phyloP scores from a whole-genome alignment of 768 basidiomycete genomes.

The Mycena alexandri region DNA sequence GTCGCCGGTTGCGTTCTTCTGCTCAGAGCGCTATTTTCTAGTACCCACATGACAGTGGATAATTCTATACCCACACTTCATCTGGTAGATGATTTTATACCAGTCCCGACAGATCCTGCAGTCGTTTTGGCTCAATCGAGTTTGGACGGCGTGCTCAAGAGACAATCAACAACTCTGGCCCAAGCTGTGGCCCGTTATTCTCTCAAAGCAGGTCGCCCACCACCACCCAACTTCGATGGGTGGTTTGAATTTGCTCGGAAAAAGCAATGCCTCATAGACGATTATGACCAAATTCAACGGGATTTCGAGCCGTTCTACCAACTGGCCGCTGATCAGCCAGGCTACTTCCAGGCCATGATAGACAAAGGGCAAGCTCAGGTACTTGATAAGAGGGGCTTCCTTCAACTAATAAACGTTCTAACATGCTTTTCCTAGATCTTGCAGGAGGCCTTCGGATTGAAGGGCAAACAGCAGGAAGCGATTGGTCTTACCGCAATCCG shows the following conservation, averaged over 20 bases:
- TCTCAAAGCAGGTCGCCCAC: constrained; percentile 31
- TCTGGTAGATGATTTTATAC: background rate
- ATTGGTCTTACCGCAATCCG: constrained; percentile 29
- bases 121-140: constrained; percentile 21
- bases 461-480: constrained; percentile 22
- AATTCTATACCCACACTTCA: background rate
- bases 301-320: constrained; percentile 36
- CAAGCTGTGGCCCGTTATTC: constrained; percentile 34
- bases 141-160: constrained; percentile 26
- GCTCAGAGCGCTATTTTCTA: background rate
- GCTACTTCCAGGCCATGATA: constrained; percentile 24
- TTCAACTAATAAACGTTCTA: too few species aligned
- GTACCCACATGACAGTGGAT: background rate
- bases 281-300: constrained; percentile 36
- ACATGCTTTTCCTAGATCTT: constrained; percentile 8
- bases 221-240: constrained; percentile 34
- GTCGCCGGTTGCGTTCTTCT: constrained; percentile 3
- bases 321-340: constrained; percentile 18
- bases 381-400: background rate
- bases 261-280: constrained; percentile 34
- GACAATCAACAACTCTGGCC: constrained; percentile 33
- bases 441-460: constrained; percentile 18
- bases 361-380: constrained; percentile 22
- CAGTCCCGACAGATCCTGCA: constrained; percentile 4
- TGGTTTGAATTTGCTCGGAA: constrained; percentile 35